phyloP scores from a whole-genome alignment of 2,329 filamentous ascomycete genomes.

The Fusarium nurragi region DNA sequence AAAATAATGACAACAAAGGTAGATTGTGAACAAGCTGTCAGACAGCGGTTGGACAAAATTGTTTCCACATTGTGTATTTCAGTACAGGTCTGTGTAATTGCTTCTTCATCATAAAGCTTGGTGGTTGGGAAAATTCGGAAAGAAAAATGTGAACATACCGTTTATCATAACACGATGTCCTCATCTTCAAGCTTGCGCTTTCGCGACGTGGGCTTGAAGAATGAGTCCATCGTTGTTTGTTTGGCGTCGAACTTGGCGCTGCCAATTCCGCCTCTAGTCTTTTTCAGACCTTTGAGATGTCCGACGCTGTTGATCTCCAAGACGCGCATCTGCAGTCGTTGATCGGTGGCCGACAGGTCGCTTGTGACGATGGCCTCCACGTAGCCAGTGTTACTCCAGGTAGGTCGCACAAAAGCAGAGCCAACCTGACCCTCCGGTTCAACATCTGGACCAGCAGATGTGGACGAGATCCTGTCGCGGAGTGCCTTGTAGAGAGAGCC shows the following conservation, averaged over 20 bases:
- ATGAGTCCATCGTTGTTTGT: slow-evolving; percentile 79
- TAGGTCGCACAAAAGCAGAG: slow-evolving; percentile 38
- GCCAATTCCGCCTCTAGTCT: slow-evolving; percentile 84
- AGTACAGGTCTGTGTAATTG: slow-evolving; percentile 86
- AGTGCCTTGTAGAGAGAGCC: slow-evolving; percentile 73
- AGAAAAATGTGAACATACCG: slow-evolving; percentile 52
- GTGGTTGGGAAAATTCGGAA: slow-evolving; percentile 7
- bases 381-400: slow-evolving; percentile 66
- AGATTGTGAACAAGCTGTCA: slow-evolving; percentile 57
- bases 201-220: slow-evolving; percentile 66
- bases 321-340: slow-evolving; percentile 55
- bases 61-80: slow-evolving; percentile 73
- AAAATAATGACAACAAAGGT: slow-evolving; percentile 39
- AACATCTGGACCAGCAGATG: slow-evolving; percentile 30
- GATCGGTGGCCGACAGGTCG: neutral
- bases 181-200: slow-evolving; percentile 44
- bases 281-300: slow-evolving; percentile 78
- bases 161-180: slow-evolving; percentile 32
- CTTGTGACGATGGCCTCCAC: slow-evolving; percentile 47
- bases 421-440: slow-evolving; percentile 14
- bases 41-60: slow-evolving; percentile 85
- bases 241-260: slow-evolving; percentile 78
- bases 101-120: slow-evolving; percentile 71
- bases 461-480: slow-evolving; percentile 59
- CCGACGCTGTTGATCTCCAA: slow-evolving; percentile 72